A percentile compares a stretch with the other conserved stretches of the same genome.
These are phyloP conservation scores for Rhodotorula sphaerocarpa DNA, from an alignment of 768 basidiomycete genomes.

Conservation along the genomic window DNA sequence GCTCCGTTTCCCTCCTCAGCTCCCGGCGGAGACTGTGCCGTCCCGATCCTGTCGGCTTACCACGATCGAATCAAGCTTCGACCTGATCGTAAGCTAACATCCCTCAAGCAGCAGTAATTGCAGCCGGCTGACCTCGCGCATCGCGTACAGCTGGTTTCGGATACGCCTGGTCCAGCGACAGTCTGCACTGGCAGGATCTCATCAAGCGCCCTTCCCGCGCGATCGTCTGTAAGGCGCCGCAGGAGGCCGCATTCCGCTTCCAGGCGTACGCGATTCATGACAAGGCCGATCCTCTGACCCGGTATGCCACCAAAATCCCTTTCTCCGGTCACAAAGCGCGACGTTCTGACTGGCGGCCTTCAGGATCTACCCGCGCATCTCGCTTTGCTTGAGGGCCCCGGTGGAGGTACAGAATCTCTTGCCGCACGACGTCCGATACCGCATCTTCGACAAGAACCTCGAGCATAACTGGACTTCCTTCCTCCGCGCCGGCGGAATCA, in stretches of 20 bases:
- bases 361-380: conserved; percentile 77
- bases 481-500: conserved; percentile 80
- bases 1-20: conserved; percentile 45
- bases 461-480: conserved; percentile 92
- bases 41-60: conserved; percentile 83
- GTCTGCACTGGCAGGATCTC: conserved; percentile 77
- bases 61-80: conserved; percentile 73
- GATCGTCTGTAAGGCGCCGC: conserved; percentile 71
- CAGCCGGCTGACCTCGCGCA: conserved; percentile 7
- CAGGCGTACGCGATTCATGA: conserved; percentile 84
- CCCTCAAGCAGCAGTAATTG: too few relatives aligned
- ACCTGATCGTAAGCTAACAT: conserved; percentile 69
- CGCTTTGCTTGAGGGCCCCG: conserved; percentile 78
- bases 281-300: conserved; percentile 50
- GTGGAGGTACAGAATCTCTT: conserved; percentile 91
- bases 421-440: conserved; percentile 87
- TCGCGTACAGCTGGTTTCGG: conserved; percentile 74
- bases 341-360: too few relatives aligned
- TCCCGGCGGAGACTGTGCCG: conserved; percentile 75
- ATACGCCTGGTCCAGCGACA: conserved; percentile 80
- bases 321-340: too few relatives aligned
- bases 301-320: conserved; percentile 46
- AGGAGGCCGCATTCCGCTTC: conserved; percentile 85
- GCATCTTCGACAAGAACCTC: conserved; percentile 92
- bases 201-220: conserved; percentile 60